phyloP scores from a whole-genome alignment of 192 early-diverging fungal species.

The Coemansia sp. region DNA sequence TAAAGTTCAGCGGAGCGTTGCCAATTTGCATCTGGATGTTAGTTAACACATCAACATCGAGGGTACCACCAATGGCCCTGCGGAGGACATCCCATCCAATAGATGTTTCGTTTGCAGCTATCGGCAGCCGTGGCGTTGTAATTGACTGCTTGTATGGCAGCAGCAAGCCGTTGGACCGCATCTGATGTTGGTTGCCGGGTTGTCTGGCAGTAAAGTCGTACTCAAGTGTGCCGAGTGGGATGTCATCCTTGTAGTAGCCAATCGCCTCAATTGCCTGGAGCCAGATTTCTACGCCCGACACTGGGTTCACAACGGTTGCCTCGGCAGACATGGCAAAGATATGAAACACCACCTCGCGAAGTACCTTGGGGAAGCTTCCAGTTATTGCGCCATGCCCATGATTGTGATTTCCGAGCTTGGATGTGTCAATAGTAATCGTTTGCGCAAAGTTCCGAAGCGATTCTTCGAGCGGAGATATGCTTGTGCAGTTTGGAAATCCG shows the following conservation, averaged over 20 bases:
- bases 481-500: conserved; percentile 42
- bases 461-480: conserved; percentile 33
- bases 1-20: conserved; percentile 37
- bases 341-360: conserved; percentile 35
- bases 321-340: conserved; percentile 34
- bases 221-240: conserved; percentile 32
- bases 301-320: conserved; percentile 41
- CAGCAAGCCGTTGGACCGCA: conserved; percentile 16
- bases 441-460: conserved; percentile 32
- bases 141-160: conserved; percentile 22
- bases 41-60: conserved; percentile 44
- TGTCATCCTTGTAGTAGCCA: conserved; percentile 26
- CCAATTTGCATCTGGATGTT: conserved; percentile 37
- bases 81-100: conserved; percentile 48
- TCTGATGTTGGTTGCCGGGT: neutral
- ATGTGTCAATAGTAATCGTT: conserved; percentile 16
- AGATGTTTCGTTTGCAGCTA: conserved; percentile 39
- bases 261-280: conserved; percentile 36
- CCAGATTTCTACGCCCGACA: conserved; percentile 41
- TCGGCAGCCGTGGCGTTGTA: conserved; percentile 35
- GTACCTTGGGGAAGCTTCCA: conserved; percentile 9
- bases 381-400: neutral
- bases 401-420: conserved; percentile 10
- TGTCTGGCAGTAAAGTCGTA: conserved; percentile 27
- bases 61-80: conserved; percentile 40